Percentiles rank a stretch among this genome's conserved stretches.
Conservation (phyloP, 2,329 filamentous ascomycete species). For the Graphiopsis chlorocephala region DNA sequence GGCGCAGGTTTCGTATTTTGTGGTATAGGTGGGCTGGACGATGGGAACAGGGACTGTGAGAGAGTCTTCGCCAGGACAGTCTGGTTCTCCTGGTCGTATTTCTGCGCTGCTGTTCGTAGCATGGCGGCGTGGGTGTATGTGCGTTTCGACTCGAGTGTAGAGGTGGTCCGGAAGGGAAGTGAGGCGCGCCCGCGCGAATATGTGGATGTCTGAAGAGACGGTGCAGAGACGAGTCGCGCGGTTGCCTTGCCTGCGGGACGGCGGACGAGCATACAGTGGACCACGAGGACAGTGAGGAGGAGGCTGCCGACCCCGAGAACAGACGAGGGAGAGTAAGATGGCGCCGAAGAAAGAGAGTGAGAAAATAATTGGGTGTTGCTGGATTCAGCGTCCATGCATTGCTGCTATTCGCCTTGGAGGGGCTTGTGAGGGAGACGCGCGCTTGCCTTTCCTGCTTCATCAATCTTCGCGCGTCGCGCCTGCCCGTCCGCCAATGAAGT, state of each 20-base stretch:
- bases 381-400: constrained; percentile 7
- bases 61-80: constrained; percentile 18
- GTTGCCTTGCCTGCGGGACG: constrained; percentile 12
- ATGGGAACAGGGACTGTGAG: constrained; percentile 53
- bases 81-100: constrained; percentile 36
- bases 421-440: not conserved
- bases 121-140: constrained; percentile 7
- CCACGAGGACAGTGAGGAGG: not conserved
- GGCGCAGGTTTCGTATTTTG: constrained; percentile 51
- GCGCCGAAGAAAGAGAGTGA: not conserved
- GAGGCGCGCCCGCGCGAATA: constrained; percentile 10
- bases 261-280: constrained; percentile 16
- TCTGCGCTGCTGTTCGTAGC: constrained; percentile 24
- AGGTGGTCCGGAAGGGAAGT: not conserved
- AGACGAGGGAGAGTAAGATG: not conserved
- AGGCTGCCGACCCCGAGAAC: constrained; percentile 1
- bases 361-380: not conserved
- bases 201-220: not conserved
- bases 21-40: constrained; percentile 46
- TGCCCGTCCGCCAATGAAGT: not conserved
- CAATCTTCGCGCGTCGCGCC: not conserved
- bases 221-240: constrained; percentile 11
- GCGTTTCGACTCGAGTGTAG: not conserved
- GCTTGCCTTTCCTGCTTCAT: not conserved
- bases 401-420: not conserved